Conservation (phyloP, 164 flowering plant species). For the Aristolochia californica region DNA sequence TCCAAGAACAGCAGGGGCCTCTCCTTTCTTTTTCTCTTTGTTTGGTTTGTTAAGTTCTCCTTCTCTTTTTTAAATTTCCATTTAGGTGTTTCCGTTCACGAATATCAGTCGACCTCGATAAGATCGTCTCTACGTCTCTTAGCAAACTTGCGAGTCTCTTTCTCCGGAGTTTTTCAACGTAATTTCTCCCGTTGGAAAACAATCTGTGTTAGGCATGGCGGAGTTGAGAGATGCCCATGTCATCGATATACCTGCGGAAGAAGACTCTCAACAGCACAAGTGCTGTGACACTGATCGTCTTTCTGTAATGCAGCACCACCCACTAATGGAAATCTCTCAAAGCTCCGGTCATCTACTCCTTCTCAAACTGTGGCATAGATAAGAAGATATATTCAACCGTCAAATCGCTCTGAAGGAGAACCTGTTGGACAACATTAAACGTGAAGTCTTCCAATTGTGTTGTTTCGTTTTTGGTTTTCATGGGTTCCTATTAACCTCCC, state of each 20-base stretch:
- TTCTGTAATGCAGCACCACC: conserved; percentile 63
- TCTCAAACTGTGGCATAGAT: conserved; percentile 86
- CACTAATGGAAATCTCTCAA: conserved; percentile 66
- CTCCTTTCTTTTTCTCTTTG: too few relatives aligned
- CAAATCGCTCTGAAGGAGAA: conserved; percentile 44
- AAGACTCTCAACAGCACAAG: conserved; percentile 33
- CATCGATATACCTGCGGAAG: conserved; percentile 65
- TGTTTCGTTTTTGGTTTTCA: conserved; percentile 60
- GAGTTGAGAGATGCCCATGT: conserved; percentile 44
- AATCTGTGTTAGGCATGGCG: too few relatives aligned
- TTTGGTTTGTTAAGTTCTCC: too few relatives aligned
- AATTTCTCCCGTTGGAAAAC: too few relatives aligned
- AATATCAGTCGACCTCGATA: too few relatives aligned
- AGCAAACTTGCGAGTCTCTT: too few relatives aligned
- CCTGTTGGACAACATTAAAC: conserved; percentile 36
- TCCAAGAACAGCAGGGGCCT: too few relatives aligned
- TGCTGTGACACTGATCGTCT: conserved; percentile 6
- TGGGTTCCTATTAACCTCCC: conserved; percentile 42
- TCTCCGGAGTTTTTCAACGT: too few relatives aligned
- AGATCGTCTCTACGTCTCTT: too few relatives aligned
- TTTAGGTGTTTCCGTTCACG: too few relatives aligned
- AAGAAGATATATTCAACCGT: conserved; percentile 51
- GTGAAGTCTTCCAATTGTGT: too few relatives aligned
- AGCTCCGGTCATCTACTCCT: conserved; percentile 93
- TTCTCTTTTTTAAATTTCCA: too few relatives aligned